These are phyloP conservation scores for Volutella citrinella DNA, from an alignment of 2,329 filamentous ascomycete genomes.

Conservation along the genomic window DNA sequence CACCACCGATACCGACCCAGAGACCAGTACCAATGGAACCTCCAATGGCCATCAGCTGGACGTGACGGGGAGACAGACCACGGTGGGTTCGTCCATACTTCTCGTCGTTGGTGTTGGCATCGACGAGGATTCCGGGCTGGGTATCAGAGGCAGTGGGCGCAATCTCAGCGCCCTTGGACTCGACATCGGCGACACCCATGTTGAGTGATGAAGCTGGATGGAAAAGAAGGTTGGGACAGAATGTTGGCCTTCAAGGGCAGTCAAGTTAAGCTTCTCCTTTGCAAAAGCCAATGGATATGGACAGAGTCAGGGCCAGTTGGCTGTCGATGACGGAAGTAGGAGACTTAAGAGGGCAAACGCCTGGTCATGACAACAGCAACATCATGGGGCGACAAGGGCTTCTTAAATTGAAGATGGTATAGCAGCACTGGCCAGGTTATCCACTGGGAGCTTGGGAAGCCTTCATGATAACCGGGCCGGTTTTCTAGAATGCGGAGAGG, in stretches of 20 bases:
- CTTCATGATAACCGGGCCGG: constrained; percentile 18
- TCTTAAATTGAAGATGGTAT: constrained; percentile 18
- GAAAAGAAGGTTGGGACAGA: constrained; percentile 3
- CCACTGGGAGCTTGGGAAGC: constrained; percentile 1
- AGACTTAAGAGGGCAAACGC: constrained; percentile 16
- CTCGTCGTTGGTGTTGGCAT: constrained; percentile 20
- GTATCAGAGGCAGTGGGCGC: constrained; percentile 24
- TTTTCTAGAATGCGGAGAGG: constrained; percentile 17
- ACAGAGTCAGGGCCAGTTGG: constrained; percentile 3
- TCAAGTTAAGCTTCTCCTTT: constrained; percentile 2
- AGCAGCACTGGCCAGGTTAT: constrained; percentile 10
- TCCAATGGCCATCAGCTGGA: constrained; percentile 49
- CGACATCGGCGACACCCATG: constrained; percentile 24
- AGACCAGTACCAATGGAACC: constrained; percentile 46
- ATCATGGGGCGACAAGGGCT: constrained; percentile 7
- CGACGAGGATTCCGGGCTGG: constrained; percentile 23
- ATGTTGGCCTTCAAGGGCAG: not conserved
- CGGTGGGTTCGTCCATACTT: constrained; percentile 32
- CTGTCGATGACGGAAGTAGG: constrained; percentile 11
- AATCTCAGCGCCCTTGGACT: constrained; percentile 22
- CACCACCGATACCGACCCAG: constrained; percentile 43
- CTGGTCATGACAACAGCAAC: constrained; percentile 13
- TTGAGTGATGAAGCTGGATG: constrained; percentile 4
- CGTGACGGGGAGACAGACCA: constrained; percentile 38
- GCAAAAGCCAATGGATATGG: constrained; percentile 1